Base-by-base conservation (phyloP, 2,329 filamentous ascomycete genomes). In the Arthrobotrys pseudoclavata region DNA sequence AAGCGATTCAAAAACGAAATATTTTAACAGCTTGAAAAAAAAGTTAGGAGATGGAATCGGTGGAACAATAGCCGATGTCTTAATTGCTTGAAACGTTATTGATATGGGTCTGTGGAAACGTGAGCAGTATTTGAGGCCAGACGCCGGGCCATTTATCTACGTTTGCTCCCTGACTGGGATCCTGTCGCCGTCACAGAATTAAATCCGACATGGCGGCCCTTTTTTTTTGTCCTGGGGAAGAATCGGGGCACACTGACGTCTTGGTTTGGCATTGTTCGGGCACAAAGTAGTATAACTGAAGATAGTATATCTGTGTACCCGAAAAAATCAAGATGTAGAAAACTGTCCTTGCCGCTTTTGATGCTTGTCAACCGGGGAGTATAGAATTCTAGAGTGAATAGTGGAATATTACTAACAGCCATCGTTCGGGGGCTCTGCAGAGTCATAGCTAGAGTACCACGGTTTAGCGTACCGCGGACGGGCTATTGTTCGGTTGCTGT, bases 201-300 rank as follows among this genome's bases (percentile, higher is more conserved):
- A 76, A 66, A 76, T 70, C 57, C 72, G 70, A 70, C 66, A 61
- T 10, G 47, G 42, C 9, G 52, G 67, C 48, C 63, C 22, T 20
- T 22, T 60, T 71, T 20, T 15, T 45, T 29, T 63, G 57, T 40
- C 24, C 47, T 12, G 45, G 31, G 53, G 45, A 29, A 24, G 47
- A 20, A 29, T 64, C 72, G 66, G 64, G 64, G 72, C 72, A 66
- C 60, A 76, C 72, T 76, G 63, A 66, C 22, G 29, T 69, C 34
- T 47, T 60, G 66, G 42, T 61, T 72, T 29, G 34, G 20, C 22
- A 26, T 40, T 40, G 12, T 40, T 40, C 37, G 34, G 52, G 45
- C 24, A 50, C 45, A n/a, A n/a, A n/a, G n/a, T n/a, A 24, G 29
- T 34, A 34, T 24, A 52, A 24, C 13, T 42, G 42, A 47, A 34